Base-by-base conservation (phyloP, 495 filamentous ascomycete species). In the Cercophora sp. region DNA sequence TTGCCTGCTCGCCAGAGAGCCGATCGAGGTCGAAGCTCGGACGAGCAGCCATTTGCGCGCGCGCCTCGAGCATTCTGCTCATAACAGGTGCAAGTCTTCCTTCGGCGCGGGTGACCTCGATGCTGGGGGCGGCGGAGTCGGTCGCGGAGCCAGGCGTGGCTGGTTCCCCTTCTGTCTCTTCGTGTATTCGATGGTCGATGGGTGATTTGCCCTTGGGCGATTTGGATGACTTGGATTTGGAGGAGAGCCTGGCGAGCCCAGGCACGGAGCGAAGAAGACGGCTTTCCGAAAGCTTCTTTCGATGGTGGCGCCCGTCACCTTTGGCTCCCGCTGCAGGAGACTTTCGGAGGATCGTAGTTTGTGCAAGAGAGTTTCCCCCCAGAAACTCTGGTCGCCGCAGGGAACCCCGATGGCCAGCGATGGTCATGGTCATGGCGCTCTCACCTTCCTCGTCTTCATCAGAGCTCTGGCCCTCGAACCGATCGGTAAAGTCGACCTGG, bases 51-150 rank as follows among this genome's bases (percentile, higher is more conserved):
- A 91, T 77, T 34, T 85, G 76, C 27, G 82, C 85, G 56, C 84
- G 79, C n/a, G 89, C 89, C 65, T 91, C 85, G 6, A 95, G 71
- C 83, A 91, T 91, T 34, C 85, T 78, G 63, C 86, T 89, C 74
- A 94, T 83, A 29, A 91, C 75, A 0, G 88, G 88, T n/a, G 84
- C 84, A 53, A 75, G 60, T 19, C 65, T 62, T 24, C 59, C 62
- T 45, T 69, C 66, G n/a, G 55, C 55, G 19, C 66, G 58, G 13
- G 66, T 59, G 42, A 64, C 29, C 44, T 70, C 65, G 51, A 69
- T 66, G 39, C 51, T 57, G 13, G 55, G 65, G 15, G 52, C 58
- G 10, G 16, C 9, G 36, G 34, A 43, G 48, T 57, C 48, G n/a
- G 46, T 32, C 5, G 48, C 16, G 13, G 19, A 16, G 19, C 50